A percentile compares a stretch with the other conserved stretches of the same genome.
These are phyloP conservation scores for Filobasidium floriforme DNA, from an alignment of 768 basidiomycete species.

Conservation along the genomic window DNA sequence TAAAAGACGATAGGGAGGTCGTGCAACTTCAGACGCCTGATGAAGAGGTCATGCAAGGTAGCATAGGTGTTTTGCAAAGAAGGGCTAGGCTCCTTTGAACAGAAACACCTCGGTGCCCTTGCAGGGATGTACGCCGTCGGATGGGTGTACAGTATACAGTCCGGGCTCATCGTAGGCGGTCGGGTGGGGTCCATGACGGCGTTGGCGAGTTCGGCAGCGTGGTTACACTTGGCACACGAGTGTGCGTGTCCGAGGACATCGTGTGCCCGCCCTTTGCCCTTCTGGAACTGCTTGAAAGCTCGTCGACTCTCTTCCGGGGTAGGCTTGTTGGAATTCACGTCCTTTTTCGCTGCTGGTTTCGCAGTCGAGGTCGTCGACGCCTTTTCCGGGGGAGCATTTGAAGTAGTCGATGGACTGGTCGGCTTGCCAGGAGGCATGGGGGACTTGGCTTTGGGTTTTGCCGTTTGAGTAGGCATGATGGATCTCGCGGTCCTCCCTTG, in stretches of 20 bases:
- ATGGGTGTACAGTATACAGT: slow-evolving; percentile 8
- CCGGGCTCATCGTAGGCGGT: slow-evolving; percentile 8
- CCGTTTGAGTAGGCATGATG: slow-evolving; percentile 4
- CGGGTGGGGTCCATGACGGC: neutral
- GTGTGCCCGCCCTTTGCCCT: slow-evolving; percentile 14
- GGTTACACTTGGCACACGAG: slow-evolving; percentile 12
- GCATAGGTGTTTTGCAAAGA: neutral
- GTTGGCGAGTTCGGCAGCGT: slow-evolving; percentile 4
- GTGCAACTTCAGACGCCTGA: slow-evolving; percentile 7
- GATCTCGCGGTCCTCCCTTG: neutral
- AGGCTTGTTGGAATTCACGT: neutral
- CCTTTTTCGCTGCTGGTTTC: neutral
- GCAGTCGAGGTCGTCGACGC: too few relatives aligned
- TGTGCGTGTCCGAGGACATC: neutral
- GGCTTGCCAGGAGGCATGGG: neutral
- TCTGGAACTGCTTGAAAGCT: slow-evolving; percentile 8
- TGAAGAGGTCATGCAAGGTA: slow-evolving; percentile 7
- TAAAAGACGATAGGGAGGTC: slow-evolving; percentile 17
- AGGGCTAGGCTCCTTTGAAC: neutral
- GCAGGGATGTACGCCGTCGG: neutral
- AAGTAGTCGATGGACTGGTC: neutral
- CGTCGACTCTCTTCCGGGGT: slow-evolving; percentile 1
- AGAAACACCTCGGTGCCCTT: slow-evolving; percentile 4
- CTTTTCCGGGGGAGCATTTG: neutral
- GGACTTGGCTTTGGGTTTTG: neutral